Percentiles rank a stretch among this genome's conserved stretches.
Evolutionary conservation across 2,329 filamentous ascomycete species (phyloP).

Genomic region (Exophiala oligosperma): DNA sequence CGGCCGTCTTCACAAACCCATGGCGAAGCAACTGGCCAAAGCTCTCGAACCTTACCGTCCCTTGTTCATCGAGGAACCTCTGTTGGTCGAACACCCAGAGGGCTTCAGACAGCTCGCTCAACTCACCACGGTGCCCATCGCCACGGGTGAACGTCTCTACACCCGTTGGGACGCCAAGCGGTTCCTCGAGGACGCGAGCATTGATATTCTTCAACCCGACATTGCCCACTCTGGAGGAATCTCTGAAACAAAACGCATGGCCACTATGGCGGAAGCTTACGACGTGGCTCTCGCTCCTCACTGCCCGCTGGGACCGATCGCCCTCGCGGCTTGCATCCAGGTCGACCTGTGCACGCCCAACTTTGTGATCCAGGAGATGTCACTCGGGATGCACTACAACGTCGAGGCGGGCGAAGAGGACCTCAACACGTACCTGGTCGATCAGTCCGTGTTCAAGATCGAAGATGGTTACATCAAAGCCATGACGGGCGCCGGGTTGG

Average conservation of each 20-base stretch:
- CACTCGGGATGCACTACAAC: slow-evolving; percentile 78
- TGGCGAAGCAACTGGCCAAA: slow-evolving; percentile 70
- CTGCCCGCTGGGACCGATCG: slow-evolving; percentile 69
- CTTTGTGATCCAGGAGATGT: slow-evolving; percentile 75
- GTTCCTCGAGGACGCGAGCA: slow-evolving; percentile 64
- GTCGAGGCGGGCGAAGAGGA: slow-evolving; percentile 61
- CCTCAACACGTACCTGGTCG: slow-evolving; percentile 65
- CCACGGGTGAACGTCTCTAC: slow-evolving; percentile 68
- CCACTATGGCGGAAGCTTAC: slow-evolving; percentile 68
- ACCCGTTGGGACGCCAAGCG: slow-evolving; percentile 69
- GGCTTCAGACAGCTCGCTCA: slow-evolving; percentile 60
- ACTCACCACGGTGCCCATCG: slow-evolving; percentile 63
- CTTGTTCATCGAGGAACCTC: slow-evolving; percentile 71
- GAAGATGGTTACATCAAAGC: slow-evolving; percentile 65
- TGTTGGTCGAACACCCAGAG: slow-evolving; percentile 65
- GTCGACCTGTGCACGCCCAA: slow-evolving; percentile 60
- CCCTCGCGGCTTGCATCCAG: slow-evolving; percentile 67
- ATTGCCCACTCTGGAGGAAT: slow-evolving; percentile 70
- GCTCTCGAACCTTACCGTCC: slow-evolving; percentile 64
- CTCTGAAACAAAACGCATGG: slow-evolving; percentile 66
- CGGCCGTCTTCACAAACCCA: slow-evolving; percentile 70
- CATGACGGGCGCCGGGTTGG: slow-evolving; percentile 60
- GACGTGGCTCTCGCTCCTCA: slow-evolving; percentile 71
- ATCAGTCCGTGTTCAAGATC: slow-evolving; percentile 65
- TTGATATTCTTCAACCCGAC: slow-evolving; percentile 72